These are phyloP conservation scores for Aegilops speltoides DNA, from an alignment of 176 grass and related monocot species.

Conservation along the genomic window DNA sequence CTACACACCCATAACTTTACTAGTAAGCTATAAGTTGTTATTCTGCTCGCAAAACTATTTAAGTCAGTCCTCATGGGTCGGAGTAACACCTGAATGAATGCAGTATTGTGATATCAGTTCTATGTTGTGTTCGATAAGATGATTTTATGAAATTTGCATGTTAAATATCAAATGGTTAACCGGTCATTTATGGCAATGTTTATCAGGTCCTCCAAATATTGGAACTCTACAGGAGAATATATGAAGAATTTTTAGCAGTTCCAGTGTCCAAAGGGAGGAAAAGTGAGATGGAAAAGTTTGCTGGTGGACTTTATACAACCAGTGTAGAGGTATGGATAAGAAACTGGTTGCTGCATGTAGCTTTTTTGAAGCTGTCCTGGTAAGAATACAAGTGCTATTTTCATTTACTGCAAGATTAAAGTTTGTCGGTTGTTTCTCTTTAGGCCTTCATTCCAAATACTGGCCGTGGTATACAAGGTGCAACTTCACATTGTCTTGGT, in stretches of 20 bases:
- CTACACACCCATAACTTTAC: not conserved
- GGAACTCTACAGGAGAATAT: constrained; percentile 91
- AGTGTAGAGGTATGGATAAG: constrained; percentile 81
- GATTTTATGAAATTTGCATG: not conserved
- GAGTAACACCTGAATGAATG: not conserved
- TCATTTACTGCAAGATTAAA: constrained; percentile 6
- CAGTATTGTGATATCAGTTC: not conserved
- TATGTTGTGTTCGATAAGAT: constrained; percentile 1
- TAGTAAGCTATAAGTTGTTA: not conserved
- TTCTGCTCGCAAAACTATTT: not conserved
- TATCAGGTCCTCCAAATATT: constrained; percentile 91
- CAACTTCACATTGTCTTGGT: constrained; percentile 93
- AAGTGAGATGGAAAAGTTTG: constrained; percentile 98
- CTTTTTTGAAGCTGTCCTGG: not conserved
- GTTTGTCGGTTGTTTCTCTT: constrained; percentile 14
- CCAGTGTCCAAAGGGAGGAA: constrained; percentile 91
- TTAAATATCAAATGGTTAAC: not conserved
- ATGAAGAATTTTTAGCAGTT: constrained; percentile 94
- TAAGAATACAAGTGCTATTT: constrained; percentile 15
- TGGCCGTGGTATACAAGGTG: constrained; percentile 93
- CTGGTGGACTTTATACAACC: constrained; percentile 88
- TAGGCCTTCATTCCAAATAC: constrained; percentile 85
- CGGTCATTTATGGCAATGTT: constrained; percentile 10
- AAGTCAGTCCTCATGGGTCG: not conserved
- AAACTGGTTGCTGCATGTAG: not conserved